These are phyloP conservation scores for Pseudopyricularia cyperi DNA, from an alignment of 2,329 filamentous ascomycete species.

Conservation along the genomic window DNA sequence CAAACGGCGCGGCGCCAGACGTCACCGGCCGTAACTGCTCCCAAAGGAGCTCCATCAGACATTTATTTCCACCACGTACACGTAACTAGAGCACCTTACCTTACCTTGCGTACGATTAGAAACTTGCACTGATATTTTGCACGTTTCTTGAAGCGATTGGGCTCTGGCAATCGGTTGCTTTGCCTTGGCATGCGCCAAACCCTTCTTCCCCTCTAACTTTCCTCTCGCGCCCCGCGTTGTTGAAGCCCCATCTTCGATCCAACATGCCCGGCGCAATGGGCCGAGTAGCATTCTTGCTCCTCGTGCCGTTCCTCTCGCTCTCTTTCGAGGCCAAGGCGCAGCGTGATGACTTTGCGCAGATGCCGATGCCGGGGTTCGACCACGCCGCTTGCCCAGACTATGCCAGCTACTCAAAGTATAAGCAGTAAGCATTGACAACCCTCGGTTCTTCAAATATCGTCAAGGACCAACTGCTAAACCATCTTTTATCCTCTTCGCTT, in stretches of 20 bases:
- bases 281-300: not conserved
- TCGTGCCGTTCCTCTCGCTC: slow-evolving; percentile 1
- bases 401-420: slow-evolving; percentile 40
- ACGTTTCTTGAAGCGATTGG: too few relatives aligned
- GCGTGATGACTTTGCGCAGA: slow-evolving; percentile 8
- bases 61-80: too few relatives aligned
- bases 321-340: slow-evolving; percentile 5
- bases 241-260: not conserved
- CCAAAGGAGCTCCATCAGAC: too few relatives aligned
- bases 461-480: not conserved
- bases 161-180: too few relatives aligned
- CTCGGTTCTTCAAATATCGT: not conserved
- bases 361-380: slow-evolving; percentile 16
- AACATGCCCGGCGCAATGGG: not conserved
- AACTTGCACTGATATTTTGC: too few relatives aligned
- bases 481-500: not conserved
- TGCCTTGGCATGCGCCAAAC: too few relatives aligned
- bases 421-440: slow-evolving; percentile 34
- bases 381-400: slow-evolving; percentile 50
- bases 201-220: not conserved
- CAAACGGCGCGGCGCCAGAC: too few relatives aligned
- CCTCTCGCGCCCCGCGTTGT: not conserved
- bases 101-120: too few relatives aligned
- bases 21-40: too few relatives aligned
- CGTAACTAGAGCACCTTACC: too few relatives aligned